Evolutionary conservation across 2,329 filamentous ascomycete genomes (phyloP).

Genomic region (Fusarium piperis): DNA sequence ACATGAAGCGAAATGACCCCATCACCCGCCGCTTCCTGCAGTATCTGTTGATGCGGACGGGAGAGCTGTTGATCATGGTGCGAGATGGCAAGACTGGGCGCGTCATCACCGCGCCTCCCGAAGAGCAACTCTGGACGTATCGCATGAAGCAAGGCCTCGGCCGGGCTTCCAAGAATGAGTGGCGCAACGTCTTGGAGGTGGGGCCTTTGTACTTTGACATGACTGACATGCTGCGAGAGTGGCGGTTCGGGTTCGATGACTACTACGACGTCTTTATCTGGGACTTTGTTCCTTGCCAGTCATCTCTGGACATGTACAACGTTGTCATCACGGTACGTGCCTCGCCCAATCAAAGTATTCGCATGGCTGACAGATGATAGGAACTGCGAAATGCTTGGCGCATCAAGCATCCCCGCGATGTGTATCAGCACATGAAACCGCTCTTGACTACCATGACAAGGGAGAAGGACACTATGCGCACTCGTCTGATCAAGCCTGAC

Average conservation of each 20-base stretch:
- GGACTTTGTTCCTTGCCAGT: slow-evolving; percentile 38
- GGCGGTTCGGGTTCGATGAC: slow-evolving; percentile 42
- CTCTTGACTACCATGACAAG: slow-evolving; percentile 34
- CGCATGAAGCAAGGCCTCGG: slow-evolving; percentile 39
- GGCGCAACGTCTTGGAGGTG: slow-evolving; percentile 34
- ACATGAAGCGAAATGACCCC: slow-evolving; percentile 44
- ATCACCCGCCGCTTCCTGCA: slow-evolving; percentile 43
- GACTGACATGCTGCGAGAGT: slow-evolving; percentile 38
- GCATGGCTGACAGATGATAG: slow-evolving; percentile 6
- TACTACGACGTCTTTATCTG: slow-evolving; percentile 45
- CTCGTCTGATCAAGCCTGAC: slow-evolving; percentile 36
- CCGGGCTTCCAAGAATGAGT: slow-evolving; percentile 42
- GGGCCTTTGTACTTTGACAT: slow-evolving; percentile 39
- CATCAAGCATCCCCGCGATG: slow-evolving; percentile 31
- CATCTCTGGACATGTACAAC: slow-evolving; percentile 30
- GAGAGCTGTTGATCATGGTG: slow-evolving; percentile 41
- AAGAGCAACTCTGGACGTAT: slow-evolving; percentile 42
- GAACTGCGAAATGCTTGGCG: slow-evolving; percentile 43
- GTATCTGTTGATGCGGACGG: slow-evolving; percentile 40
- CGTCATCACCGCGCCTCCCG: slow-evolving; percentile 40
- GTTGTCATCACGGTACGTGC: slow-evolving; percentile 22
- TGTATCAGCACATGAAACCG: slow-evolving; percentile 38
- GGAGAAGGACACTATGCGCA: slow-evolving; percentile 37
- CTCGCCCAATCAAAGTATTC: rapidly evolving
- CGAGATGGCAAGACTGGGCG: slow-evolving; percentile 44